Base-by-base conservation (phyloP, 331 rosid genomes). In the Malus hybrid region DNA sequence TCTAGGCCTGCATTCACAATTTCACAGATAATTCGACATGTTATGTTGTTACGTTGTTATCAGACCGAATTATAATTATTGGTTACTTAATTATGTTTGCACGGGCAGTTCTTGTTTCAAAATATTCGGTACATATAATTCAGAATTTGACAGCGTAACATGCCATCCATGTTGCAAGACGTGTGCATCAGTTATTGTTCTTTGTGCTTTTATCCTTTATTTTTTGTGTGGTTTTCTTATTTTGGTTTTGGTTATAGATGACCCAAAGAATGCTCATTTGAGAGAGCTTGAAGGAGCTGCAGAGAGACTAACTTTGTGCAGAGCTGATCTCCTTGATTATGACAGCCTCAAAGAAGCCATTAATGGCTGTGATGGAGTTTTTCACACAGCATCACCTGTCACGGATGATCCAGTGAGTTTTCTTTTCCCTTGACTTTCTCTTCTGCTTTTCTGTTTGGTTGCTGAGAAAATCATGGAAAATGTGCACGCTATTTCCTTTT, bases 351-450 rank as follows among this genome's bases (percentile, higher is more conserved):
- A 77, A 82, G 80, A 80, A 12, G 96, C 86, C 69, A 52, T 93
- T 20, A 31, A 74, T 1, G 97, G 96, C 20, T 93, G 95, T 70
- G 81, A 87, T 54, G 98, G 97, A 7, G 87, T 93, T 39, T 83
- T 93, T 63, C 98, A 93, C 81, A 90, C 98, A 6, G 98, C 98
- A 0, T 93, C 97, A 27, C 98, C 97, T 0, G 89, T 93, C 44
- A 93, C 98, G 6, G 97, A 93, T 69, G 96, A 91, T 75, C 98
- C 98, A 1, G 98, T 93, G 31, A 83, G 78, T 76, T 67, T 67
- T 39, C 31, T 14, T 14, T 9, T 11, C 70, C 28, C 7, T 7
- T 63, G 0, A 18, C 16, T 6, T 20, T 34, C 27, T 0, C 19
- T 16, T n/a, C n/a, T 60, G 13, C 56, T 42, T 73, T 39, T 78